phyloP scores from a whole-genome alignment of 768 basidiomycete genomes.

The Mycena alexandri region DNA sequence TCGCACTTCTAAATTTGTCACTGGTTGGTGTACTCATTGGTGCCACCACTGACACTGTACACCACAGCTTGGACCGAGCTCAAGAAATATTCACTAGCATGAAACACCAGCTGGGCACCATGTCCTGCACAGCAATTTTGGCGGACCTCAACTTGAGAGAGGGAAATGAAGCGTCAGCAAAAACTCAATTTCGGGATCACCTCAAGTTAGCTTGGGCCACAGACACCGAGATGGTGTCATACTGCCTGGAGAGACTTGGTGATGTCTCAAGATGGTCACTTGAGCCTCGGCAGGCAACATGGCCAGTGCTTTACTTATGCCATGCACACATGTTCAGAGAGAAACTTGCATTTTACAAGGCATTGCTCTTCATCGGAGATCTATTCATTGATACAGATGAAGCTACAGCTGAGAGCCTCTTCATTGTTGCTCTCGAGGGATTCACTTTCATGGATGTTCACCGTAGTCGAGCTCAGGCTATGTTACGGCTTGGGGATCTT shows the following conservation, averaged over 20 bases:
- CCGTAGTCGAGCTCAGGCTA: neutral
- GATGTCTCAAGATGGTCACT: neutral
- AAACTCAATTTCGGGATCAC: neutral
- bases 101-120: neutral
- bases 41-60: too few species aligned
- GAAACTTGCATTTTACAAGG: neutral
- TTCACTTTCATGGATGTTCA: conserved; percentile 1
- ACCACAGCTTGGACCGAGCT: too few species aligned
- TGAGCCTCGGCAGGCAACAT: neutral
- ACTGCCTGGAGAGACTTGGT: neutral
- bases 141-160: neutral
- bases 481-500: neutral
- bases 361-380: neutral
- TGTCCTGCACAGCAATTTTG: neutral
- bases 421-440: neutral
- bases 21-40: too few species aligned
- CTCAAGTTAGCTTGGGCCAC: neutral
- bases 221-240: neutral
- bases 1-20: neutral
- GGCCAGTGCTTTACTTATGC: neutral
- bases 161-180: neutral
- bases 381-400: neutral
- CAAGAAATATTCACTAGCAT: neutral
- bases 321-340: neutral
- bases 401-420: neutral